Percentiles rank a stretch among this genome's conserved stretches.
These are phyloP conservation scores for Wickerhamiella dianesei DNA, from an alignment of 805 yeast genomes.

Conservation along the genomic window DNA sequence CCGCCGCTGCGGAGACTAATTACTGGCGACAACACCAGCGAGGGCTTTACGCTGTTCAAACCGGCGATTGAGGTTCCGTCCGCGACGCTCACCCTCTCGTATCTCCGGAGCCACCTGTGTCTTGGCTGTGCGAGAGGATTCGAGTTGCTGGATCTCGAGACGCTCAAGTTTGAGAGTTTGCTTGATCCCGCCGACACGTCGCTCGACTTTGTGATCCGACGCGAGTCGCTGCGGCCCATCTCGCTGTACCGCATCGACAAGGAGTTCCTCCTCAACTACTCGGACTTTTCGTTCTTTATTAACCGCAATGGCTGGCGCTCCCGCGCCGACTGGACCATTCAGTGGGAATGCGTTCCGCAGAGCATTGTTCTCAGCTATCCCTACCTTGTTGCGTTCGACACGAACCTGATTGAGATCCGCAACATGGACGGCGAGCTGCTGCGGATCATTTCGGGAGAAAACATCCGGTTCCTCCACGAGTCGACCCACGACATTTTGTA, in stretches of 20 bases:
- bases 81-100: constrained; percentile 85
- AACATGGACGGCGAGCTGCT: constrained; percentile 76
- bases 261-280: constrained; percentile 76
- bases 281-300: constrained; percentile 89
- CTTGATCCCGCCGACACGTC: constrained; percentile 98
- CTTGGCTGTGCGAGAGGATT: constrained; percentile 95
- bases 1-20: constrained; percentile 29
- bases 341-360: constrained; percentile 95
- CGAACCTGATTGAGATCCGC: constrained; percentile 79
- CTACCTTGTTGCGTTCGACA: constrained; percentile 79
- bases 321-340: constrained; percentile 81
- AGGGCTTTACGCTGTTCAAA: constrained; percentile 54
- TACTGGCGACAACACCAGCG: constrained; percentile 26
- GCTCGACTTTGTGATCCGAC: constrained; percentile 76
- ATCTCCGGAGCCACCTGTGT: constrained; percentile 75
- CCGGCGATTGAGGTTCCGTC: constrained; percentile 65
- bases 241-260: constrained; percentile 82
- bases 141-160: constrained; percentile 79
- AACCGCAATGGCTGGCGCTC: constrained; percentile 95
- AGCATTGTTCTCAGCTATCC: constrained; percentile 91
- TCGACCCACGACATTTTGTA: constrained; percentile 87
- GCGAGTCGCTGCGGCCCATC: constrained; percentile 75
- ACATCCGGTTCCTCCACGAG: constrained; percentile 75
- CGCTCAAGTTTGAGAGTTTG: constrained; percentile 73
- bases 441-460: constrained; percentile 83